Percentiles rank a stretch among this genome's conserved stretches.
Conservation (phyloP, 2,329 filamentous ascomycete genomes). For the Knufia fluminis region DNA sequence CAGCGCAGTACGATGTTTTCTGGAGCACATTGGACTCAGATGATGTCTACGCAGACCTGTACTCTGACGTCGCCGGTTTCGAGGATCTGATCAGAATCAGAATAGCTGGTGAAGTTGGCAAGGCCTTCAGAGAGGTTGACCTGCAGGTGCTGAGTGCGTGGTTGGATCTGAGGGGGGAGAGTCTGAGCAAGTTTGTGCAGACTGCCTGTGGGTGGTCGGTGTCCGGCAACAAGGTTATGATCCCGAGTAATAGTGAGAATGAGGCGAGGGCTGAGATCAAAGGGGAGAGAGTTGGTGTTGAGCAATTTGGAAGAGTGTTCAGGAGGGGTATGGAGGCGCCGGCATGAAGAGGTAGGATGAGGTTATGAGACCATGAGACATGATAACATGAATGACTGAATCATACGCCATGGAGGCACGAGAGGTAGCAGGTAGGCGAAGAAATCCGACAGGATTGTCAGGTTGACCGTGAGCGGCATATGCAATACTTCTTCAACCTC, state of each 20-base stretch:
- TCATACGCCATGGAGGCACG: no score
- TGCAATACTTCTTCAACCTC: no score
- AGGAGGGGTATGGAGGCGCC: constrained; percentile 69
- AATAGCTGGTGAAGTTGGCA: constrained; percentile 79
- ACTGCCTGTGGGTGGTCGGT: constrained; percentile 84
- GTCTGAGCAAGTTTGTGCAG: constrained; percentile 66
- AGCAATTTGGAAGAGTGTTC: constrained; percentile 55
- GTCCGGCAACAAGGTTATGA: constrained; percentile 49
- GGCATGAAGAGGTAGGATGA: neutral
- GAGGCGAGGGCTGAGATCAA: constrained; percentile 95
- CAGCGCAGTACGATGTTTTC: constrained; percentile 83
- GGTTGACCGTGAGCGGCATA: no score
- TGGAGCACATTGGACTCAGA: constrained; percentile 89
- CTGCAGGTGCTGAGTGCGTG: constrained; percentile 61
- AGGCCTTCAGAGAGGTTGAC: constrained; percentile 66
- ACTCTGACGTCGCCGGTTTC: constrained; percentile 88
- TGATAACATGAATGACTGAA: neutral
- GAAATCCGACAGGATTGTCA: no score
- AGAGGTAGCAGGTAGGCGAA: no score
- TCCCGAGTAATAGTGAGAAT: constrained; percentile 92
- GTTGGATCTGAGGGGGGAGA: constrained; percentile 59
- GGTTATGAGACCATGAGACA: neutral
- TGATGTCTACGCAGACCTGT: constrained; percentile 89
- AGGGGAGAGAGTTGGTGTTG: constrained; percentile 70
- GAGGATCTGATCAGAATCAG: constrained; percentile 86